Base-by-base conservation (phyloP, 148 eudicot species). In the Euryodendron excelsum region DNA sequence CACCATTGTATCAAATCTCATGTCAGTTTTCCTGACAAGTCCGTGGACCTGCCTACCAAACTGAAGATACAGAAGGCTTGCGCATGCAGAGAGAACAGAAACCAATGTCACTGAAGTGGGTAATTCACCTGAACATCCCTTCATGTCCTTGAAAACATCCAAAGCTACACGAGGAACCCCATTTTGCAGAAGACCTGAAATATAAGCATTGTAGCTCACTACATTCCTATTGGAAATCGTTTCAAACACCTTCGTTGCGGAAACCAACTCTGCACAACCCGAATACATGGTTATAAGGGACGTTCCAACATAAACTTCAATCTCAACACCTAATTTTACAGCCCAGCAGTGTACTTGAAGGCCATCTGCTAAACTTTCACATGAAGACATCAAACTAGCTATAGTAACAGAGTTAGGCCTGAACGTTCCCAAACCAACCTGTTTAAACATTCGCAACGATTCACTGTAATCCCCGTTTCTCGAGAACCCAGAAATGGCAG, bases 1-100 rank as follows among this genome's bases (percentile, higher is more conserved):
- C 69, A 91, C 89, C 84, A 87, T 87, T 10, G 87, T 82, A 37
- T 94, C 91, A 36, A 61, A 73, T 5, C 63, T 78, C 34, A 88
- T 63, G 63, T 87, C 86, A 48, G 79, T 62, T 81, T 92, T 94
- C 14, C 80, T 73, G 73, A 87, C 84, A 78, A 85, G 61, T 55
- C 87, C 94, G 59, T 94, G 98, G 82, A 90, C 85, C 68, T 91
- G 95, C 82, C 80, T 81, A 23, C 95, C 98, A 78, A 89, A 86
- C 11, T 44, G 85, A 73, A 91, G 72, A 82, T 80, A 78, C 37
- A 28, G 47, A 60, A 80, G 33, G 80, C 79, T 79, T 12, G 88
- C 87, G 87, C 94, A 94, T 56, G 93, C 92, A 75, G 91, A 82
- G 41, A 89, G 74, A 83, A 91, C 91, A 34, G 88, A 85, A 83